Evolutionary conservation across 805 yeast genomes (phyloP).

Genomic region (Saccharomycopsis sp.): DNA sequence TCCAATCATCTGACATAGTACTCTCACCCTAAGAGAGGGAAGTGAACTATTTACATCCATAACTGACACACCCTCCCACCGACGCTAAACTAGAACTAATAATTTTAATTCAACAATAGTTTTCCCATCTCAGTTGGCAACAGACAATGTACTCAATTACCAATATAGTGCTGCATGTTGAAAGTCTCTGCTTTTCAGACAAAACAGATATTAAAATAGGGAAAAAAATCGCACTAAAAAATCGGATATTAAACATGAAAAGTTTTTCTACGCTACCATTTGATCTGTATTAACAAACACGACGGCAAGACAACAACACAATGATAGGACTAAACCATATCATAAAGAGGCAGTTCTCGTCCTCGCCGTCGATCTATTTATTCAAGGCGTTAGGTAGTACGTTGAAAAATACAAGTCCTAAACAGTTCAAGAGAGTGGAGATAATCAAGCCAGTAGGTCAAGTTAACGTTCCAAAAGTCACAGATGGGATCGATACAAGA

Average conservation of each 20-base stretch:
- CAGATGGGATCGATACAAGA: slow-evolving; percentile 38
- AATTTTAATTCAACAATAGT: too few relatives aligned
- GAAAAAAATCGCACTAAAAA: not conserved
- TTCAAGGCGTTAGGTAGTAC: slow-evolving; percentile 15
- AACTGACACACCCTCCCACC: too few relatives aligned
- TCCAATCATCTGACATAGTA: too few relatives aligned
- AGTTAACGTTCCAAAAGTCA: slow-evolving; percentile 30
- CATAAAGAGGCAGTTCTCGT: slow-evolving; percentile 8
- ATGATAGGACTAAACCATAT: not conserved
- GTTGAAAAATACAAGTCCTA: slow-evolving; percentile 16
- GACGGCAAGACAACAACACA: not conserved
- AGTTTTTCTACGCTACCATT: not conserved
- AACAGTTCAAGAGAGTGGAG: slow-evolving; percentile 13
- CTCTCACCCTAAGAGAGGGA: too few relatives aligned
- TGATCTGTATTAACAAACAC: not conserved
- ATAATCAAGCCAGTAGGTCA: slow-evolving; percentile 45
- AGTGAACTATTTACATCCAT: too few relatives aligned
- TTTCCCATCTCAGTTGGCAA: too few relatives aligned
- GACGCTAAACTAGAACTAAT: too few relatives aligned
- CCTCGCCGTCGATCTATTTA: not conserved
- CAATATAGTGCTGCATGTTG: too few relatives aligned
- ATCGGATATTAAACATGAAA: not conserved
- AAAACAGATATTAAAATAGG: too few relatives aligned
- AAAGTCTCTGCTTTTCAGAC: not conserved
- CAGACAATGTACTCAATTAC: too few relatives aligned